Evolutionary conservation across 306 rosid genomes (phyloP).

Genomic region (Canavalia ensiformis): DNA sequence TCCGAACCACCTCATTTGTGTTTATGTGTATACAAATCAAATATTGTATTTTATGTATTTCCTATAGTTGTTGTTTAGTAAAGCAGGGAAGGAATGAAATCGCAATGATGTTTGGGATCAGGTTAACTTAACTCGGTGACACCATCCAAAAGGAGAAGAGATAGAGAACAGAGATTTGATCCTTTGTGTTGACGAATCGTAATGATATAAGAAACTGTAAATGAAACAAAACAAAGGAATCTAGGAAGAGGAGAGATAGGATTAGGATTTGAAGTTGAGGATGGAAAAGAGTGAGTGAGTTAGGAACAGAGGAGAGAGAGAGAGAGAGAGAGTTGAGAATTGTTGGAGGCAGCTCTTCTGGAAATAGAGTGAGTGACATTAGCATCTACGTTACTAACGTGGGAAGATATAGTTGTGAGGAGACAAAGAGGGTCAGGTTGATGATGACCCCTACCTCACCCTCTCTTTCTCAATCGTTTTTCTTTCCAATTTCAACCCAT

Average conservation of each 20-base stretch:
- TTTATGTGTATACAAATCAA: neutral
- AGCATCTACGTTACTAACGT: constrained; percentile 67
- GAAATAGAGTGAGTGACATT: constrained; percentile 28
- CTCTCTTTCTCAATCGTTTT: neutral
- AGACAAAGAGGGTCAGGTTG: constrained; percentile 75
- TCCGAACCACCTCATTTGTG: constrained; percentile 26
- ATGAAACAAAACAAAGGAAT: neutral
- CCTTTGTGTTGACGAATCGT: constrained; percentile 6
- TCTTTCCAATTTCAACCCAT: constrained; percentile 22
- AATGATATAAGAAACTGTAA: neutral
- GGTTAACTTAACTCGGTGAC: neutral
- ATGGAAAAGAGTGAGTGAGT: neutral
- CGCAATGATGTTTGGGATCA: neutral
- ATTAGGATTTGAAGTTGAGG: constrained; percentile 1
- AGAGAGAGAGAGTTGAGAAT: constrained; percentile 37
- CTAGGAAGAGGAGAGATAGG: neutral
- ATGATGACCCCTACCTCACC: constrained; percentile 57
- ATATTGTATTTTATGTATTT: no score
- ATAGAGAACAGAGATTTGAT: neutral
- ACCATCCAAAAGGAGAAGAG: neutral
- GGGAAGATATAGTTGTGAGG: constrained; percentile 76
- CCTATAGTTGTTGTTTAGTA: no score
- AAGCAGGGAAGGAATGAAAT: constrained; percentile 21
- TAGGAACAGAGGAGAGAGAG: neutral
- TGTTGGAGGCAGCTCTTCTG: no score